Evolutionary conservation across 129 eudicot genomes (phyloP).

Genomic region (Glebionis coronaria): DNA sequence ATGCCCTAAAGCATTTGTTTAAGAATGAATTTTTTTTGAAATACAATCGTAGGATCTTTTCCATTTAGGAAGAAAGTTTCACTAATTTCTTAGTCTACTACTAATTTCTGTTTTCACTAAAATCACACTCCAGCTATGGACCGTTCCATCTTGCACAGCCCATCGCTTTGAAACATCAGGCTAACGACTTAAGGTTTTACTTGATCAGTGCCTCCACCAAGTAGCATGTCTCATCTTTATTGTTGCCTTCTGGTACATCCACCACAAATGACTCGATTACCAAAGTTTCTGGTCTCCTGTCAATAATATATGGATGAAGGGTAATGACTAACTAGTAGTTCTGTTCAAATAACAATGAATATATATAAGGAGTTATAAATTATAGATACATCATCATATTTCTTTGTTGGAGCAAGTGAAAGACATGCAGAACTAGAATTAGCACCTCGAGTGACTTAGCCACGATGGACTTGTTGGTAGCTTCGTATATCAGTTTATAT

Average conservation of each 20-base stretch:
- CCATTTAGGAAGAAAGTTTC: constrained; percentile 20
- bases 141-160: constrained; percentile 68
- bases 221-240: constrained; percentile 87
- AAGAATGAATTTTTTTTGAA: no score
- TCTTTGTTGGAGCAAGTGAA: not conserved
- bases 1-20: no score
- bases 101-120: constrained; percentile 14
- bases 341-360: constrained; percentile 41
- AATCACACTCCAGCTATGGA: constrained; percentile 40
- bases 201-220: constrained; percentile 88
- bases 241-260: constrained; percentile 90
- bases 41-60: constrained; percentile 21
- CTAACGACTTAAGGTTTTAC: constrained; percentile 89
- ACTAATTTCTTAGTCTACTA: constrained; percentile 23
- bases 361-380: not conserved
- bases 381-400: not conserved
- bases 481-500: no score
- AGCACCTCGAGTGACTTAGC: no score
- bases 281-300: constrained; percentile 82
- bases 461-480: no score
- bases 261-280: constrained; percentile 95
- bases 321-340: constrained; percentile 82
- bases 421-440: no score
- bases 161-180: constrained; percentile 89
- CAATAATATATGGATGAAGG: constrained; percentile 79